Percentiles rank a stretch among this genome's conserved stretches.
Evolutionary conservation across 2,329 filamentous ascomycete genomes (phyloP).

Genomic region (Xylariaceae sp.): DNA sequence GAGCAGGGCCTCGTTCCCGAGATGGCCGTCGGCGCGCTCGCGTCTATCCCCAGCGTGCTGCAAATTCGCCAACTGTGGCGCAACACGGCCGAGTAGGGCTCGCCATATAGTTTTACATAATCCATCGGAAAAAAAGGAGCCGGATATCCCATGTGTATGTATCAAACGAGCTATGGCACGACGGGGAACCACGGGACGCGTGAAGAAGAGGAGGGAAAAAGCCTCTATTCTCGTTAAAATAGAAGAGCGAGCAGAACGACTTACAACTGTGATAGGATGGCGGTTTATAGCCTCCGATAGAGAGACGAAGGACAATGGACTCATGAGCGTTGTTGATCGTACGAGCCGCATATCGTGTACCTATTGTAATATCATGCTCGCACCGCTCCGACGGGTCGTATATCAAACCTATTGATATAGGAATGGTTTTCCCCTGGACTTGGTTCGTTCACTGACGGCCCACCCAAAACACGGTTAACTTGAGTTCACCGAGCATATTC

Average conservation of each 20-base stretch:
- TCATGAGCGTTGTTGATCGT: not conserved
- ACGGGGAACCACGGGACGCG: not conserved
- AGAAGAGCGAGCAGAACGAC: conserved; percentile 1
- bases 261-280: not conserved
- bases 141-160: not conserved
- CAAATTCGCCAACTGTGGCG: conserved; percentile 34
- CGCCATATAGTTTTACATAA: not conserved
- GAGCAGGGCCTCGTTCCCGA: conserved; percentile 61
- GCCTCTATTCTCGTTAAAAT: not conserved
- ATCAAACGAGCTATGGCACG: not conserved
- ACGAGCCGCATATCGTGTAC: not conserved
- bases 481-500: not conserved
- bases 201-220: not conserved
- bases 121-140: not conserved
- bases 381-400: not conserved
- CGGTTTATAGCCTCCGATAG: not conserved
- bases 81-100: conserved; percentile 29
- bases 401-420: too few relatives aligned
- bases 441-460: not conserved
- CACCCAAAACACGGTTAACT: not conserved
- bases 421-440: too few relatives aligned
- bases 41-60: conserved; percentile 39
- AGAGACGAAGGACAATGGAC: conserved; percentile 2
- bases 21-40: conserved; percentile 54
- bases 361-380: not conserved